Conservation (phyloP, 2,329 filamentous ascomycete species). For the Aspergillus calidoustus region DNA sequence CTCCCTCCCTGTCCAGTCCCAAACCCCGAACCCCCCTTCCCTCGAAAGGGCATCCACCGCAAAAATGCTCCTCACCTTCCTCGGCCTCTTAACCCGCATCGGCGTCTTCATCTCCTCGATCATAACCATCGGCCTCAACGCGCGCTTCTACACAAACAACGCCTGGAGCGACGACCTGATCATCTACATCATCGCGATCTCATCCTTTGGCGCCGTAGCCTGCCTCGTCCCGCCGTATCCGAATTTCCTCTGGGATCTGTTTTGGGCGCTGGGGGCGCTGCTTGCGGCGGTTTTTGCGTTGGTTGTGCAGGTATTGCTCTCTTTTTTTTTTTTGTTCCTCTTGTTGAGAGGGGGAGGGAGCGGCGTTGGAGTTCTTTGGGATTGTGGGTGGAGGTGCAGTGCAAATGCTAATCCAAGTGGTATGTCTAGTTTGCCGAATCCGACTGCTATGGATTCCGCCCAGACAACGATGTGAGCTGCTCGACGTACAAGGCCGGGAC, state of each 20-base stretch:
- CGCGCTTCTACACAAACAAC: constrained; percentile 7
- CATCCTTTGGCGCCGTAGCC: constrained; percentile 4
- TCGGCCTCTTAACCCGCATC: constrained; percentile 3
- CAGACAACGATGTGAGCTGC: background rate
- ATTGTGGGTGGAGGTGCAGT: too few relatives aligned
- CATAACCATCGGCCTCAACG: constrained; percentile 13
- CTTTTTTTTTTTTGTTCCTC: background rate
- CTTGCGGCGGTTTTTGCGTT: constrained; percentile 12
- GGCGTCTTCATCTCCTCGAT: constrained; percentile 6
- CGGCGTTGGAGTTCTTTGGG: too few relatives aligned
- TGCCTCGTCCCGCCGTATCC: constrained; percentile 14
- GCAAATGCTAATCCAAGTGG: background rate
- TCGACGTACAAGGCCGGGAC: constrained; percentile 15
- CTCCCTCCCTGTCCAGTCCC: background rate
- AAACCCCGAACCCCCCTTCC: too few relatives aligned
- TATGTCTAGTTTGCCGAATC: constrained; percentile 10
- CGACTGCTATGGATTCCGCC: constrained; percentile 15
- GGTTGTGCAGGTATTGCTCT: constrained; percentile 9
- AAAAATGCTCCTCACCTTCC: constrained; percentile 7
- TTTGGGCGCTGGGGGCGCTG: constrained; percentile 8
- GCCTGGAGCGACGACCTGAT: constrained; percentile 6
- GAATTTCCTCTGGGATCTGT: constrained; percentile 15
- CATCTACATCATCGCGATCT: constrained; percentile 11
- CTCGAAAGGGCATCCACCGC: too few relatives aligned
- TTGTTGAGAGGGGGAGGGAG: too few relatives aligned